A percentile compares a stretch with the other conserved stretches of the same genome.
Evolutionary conservation across 2,329 filamentous ascomycete species (phyloP).

Genomic region (Ophiognomonia clavigignenti-juglandacearum): DNA sequence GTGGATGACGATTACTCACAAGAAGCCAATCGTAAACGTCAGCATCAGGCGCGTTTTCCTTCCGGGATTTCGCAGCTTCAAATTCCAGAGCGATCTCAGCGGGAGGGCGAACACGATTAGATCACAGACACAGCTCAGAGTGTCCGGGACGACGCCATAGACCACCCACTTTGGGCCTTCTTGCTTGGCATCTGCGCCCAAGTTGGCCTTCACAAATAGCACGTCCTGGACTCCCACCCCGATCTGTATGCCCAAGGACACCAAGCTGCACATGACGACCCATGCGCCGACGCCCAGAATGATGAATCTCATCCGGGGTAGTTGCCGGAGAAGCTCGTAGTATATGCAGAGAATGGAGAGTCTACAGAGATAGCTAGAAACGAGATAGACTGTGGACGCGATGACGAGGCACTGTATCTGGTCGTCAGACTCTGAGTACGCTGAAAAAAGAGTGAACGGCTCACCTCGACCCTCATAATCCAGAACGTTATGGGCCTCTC

Average conservation of each 20-base stretch:
- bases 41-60: constrained; percentile 4
- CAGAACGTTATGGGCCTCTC: constrained; percentile 3
- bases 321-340: constrained; percentile 5
- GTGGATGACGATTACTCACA: not conserved
- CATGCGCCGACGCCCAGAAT: constrained; percentile 4
- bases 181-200: constrained; percentile 1
- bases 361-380: constrained; percentile 8
- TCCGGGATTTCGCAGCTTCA: constrained; percentile 4
- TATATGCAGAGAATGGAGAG: constrained; percentile 9
- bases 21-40: constrained; percentile 7
- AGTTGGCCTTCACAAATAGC: not conserved
- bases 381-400: constrained; percentile 7
- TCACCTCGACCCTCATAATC: constrained; percentile 11
- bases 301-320: constrained; percentile 1
- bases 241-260: constrained; percentile 6
- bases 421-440: too few relatives aligned
- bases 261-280: constrained; percentile 3
- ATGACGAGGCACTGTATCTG: constrained; percentile 3
- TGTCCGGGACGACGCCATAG: constrained; percentile 4
- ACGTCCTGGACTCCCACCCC: constrained; percentile 9
- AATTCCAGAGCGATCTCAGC: constrained; percentile 2
- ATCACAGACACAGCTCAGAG: constrained; percentile 9
- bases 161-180: constrained; percentile 10
- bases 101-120: constrained; percentile 8
- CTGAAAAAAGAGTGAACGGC: too few relatives aligned